A percentile compares a stretch with the other conserved stretches of the same genome.
phyloP scores from a whole-genome alignment of 225 moss, liverwort and hornwort species.

The Marchantia paleacea region DNA sequence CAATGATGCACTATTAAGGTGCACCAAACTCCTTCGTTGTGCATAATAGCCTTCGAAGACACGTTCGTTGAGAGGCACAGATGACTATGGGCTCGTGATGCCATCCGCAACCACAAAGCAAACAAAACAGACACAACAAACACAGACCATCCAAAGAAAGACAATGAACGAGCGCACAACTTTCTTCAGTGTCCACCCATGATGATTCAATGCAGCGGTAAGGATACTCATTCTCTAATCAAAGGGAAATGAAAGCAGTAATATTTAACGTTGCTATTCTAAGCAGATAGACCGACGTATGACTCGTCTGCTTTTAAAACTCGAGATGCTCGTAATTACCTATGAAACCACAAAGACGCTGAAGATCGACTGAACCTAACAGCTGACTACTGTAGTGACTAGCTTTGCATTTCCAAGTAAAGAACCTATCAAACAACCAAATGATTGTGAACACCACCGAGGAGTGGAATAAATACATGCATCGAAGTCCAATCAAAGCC shows the following conservation, averaged over 20 bases:
- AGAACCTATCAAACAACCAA: background rate
- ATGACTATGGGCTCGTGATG: slow-evolving; percentile 72
- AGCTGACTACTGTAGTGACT: background rate
- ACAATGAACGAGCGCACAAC: slow-evolving; percentile 63
- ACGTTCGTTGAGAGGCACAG: slow-evolving; percentile 75
- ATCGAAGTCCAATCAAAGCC: background rate
- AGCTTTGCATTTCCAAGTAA: background rate
- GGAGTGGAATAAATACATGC: background rate
- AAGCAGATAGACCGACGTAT: background rate
- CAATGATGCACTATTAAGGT: slow-evolving; percentile 66
- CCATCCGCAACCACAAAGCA: slow-evolving; percentile 78
- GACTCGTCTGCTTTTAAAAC: background rate
- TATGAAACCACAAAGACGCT: background rate
- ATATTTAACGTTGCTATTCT: slow-evolving; percentile 6
- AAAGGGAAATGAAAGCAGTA: slow-evolving; percentile 17
- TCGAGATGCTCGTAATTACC: background rate
- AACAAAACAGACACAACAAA: slow-evolving; percentile 76
- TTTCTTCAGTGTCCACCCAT: slow-evolving; percentile 60
- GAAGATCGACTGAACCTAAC: background rate
- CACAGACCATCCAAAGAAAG: slow-evolving; percentile 70
- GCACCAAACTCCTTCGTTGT: slow-evolving; percentile 61
- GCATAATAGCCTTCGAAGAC: slow-evolving; percentile 66
- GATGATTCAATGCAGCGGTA: slow-evolving; percentile 38
- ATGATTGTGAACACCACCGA: background rate
- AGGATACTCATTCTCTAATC: slow-evolving; percentile 26